phyloP scores from a whole-genome alignment of 106 monocot species.

The Iris macrosiphon region DNA sequence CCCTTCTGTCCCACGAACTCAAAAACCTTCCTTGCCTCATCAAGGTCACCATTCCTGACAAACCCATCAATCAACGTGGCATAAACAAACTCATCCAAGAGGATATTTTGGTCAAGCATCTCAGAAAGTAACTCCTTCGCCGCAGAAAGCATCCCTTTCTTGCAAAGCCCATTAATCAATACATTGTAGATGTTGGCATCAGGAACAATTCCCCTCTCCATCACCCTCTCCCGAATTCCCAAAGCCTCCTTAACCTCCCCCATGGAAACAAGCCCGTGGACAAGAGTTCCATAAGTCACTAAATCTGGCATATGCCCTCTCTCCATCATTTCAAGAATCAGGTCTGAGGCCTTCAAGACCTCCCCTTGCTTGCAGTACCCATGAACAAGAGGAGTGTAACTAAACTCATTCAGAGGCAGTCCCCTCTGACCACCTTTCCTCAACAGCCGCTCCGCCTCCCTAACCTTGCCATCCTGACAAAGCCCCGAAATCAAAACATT shows the following conservation, averaged over 20 bases:
- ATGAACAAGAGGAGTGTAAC: conserved; percentile 85
- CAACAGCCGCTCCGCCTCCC: conserved; percentile 41
- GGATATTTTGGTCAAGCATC: conserved; percentile 64
- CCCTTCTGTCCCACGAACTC: conserved; percentile 54
- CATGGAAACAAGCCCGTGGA: conserved; percentile 64
- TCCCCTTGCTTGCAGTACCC: conserved; percentile 44
- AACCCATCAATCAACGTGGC: conserved; percentile 80
- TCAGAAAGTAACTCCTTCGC: conserved; percentile 58
- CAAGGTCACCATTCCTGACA: conserved; percentile 61
- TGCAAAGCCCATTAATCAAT: conserved; percentile 78
- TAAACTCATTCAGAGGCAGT: conserved; percentile 39
- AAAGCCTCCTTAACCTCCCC: conserved; percentile 65
- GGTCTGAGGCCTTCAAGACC: conserved; percentile 31
- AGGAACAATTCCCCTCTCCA: conserved; percentile 43
- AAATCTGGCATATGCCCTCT: conserved; percentile 56
- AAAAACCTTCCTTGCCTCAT: conserved; percentile 65
- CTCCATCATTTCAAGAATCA: conserved; percentile 50
- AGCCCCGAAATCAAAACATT: conserved; percentile 65
- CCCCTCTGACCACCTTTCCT: conserved; percentile 32
- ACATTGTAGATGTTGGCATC: conserved; percentile 78
- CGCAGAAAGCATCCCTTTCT: conserved; percentile 67
- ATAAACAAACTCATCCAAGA: conserved; percentile 71
- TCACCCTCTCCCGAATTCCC: conserved; percentile 49
- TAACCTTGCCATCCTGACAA: conserved; percentile 31
- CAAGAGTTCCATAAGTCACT: conserved; percentile 78